Evolutionary conservation across 2,329 filamentous ascomycete species (phyloP).

Genomic region (Apiospora pterosperma): DNA sequence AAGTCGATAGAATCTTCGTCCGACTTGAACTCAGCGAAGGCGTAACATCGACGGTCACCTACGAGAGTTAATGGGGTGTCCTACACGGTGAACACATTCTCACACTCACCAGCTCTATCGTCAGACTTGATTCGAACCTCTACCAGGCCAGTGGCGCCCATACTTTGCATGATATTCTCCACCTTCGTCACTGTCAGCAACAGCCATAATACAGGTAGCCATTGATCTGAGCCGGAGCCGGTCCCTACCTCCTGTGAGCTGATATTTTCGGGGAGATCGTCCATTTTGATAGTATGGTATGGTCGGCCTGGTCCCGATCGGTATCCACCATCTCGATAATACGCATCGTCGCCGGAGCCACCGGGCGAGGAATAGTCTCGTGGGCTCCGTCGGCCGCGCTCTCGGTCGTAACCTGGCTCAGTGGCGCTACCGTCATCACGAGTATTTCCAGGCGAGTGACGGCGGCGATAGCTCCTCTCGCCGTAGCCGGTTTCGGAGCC

Average conservation of each 20-base stretch:
- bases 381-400: slow-evolving; percentile 19
- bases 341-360: slow-evolving; percentile 22
- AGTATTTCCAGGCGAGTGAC: slow-evolving; percentile 13
- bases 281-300: slow-evolving; percentile 29
- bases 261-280: slow-evolving; percentile 28
- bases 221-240: not conserved
- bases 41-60: slow-evolving; percentile 29
- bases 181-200: slow-evolving; percentile 16
- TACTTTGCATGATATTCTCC: slow-evolving; percentile 25
- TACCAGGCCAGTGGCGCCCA: slow-evolving; percentile 25
- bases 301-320: slow-evolving; percentile 26
- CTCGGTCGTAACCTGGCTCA: slow-evolving; percentile 13
- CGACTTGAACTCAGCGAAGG: slow-evolving; percentile 38
- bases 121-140: slow-evolving; percentile 30
- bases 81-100: not conserved
- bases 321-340: slow-evolving; percentile 18
- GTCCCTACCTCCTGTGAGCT: slow-evolving; percentile 22
- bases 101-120: slow-evolving; percentile 21
- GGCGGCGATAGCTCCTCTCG: slow-evolving; percentile 15
- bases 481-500: slow-evolving; percentile 7
- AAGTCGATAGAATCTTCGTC: slow-evolving; percentile 36
- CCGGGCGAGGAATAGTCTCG: slow-evolving; percentile 22
- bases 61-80: slow-evolving; percentile 1
- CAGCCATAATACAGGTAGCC: not conserved
- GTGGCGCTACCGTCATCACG: not conserved